These are phyloP conservation scores for Rhypophila decipiens DNA, from an alignment of 495 filamentous ascomycete genomes.

Conservation along the genomic window DNA sequence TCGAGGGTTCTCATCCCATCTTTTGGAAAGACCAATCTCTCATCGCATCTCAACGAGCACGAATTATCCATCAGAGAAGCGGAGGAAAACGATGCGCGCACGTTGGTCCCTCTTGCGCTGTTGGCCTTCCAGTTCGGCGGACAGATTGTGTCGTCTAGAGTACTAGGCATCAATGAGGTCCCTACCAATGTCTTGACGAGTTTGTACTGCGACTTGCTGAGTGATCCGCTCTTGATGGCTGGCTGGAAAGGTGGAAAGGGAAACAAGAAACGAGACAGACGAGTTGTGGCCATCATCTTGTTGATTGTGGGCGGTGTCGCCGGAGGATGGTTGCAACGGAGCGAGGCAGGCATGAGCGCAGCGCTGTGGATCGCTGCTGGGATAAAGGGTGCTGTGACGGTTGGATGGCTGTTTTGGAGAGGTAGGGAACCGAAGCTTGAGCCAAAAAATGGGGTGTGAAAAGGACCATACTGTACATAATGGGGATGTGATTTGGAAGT, in stretches of 20 bases:
- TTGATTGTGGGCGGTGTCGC: conserved; percentile 56
- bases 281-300: conserved; percentile 49
- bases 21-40: conserved; percentile 6
- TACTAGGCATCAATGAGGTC: conserved; percentile 61
- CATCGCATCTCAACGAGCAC: neutral
- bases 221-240: conserved; percentile 48
- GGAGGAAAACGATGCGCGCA: conserved; percentile 5
- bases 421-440: neutral
- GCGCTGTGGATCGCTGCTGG: conserved; percentile 55
- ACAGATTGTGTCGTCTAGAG: conserved; percentile 58
- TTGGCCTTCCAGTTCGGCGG: conserved; percentile 68
- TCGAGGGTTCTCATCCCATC: conserved; percentile 6
- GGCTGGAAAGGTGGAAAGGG: conserved; percentile 34
- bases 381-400: conserved; percentile 41
- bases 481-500: neutral
- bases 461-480: neutral
- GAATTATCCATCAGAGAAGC: neutral
- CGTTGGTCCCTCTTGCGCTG: conserved; percentile 39
- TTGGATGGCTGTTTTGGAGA: conserved; percentile 13
- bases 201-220: conserved; percentile 61
- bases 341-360: conserved; percentile 45
- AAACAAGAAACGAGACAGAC: conserved; percentile 60
- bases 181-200: conserved; percentile 69
- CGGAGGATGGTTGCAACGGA: conserved; percentile 58
- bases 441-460: no score